Evolutionary conservation across 2,329 filamentous ascomycete species (phyloP).

Genomic region (Aureobasidium sp.): DNA sequence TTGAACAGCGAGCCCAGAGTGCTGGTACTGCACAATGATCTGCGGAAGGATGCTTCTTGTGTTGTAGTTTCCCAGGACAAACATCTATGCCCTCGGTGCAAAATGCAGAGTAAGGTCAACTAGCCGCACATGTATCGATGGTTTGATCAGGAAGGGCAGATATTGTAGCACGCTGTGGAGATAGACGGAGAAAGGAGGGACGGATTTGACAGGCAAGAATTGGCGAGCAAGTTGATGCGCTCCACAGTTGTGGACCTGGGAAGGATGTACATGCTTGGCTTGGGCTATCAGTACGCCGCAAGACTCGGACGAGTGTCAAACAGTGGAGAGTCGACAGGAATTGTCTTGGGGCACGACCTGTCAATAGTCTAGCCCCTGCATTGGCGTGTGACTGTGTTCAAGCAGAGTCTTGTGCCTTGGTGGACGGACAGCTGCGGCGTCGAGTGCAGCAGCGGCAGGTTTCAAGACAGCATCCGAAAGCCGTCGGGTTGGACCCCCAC

Average conservation of each 20-base stretch:
- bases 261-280: slow-evolving; percentile 1
- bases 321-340: background rate
- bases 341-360: background rate
- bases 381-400: slow-evolving; percentile 4
- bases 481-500: background rate
- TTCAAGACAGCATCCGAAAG: background rate
- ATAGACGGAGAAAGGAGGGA: background rate
- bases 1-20: background rate
- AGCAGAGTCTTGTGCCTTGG: slow-evolving; percentile 4
- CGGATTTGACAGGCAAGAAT: background rate
- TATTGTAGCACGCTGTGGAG: background rate
- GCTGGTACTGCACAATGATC: background rate
- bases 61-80: background rate
- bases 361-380: background rate
- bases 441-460: background rate
- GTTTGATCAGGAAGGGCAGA: background rate
- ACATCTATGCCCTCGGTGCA: background rate
- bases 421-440: background rate
- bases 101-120: background rate
- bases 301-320: background rate
- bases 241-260: background rate
- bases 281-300: background rate
- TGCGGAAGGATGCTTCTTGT: background rate
- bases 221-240: background rate
- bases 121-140: background rate